These are phyloP conservation scores for Sphagnum tenellum DNA, from an alignment of 225 moss, liverwort and hornwort species.

Conservation along the genomic window DNA sequence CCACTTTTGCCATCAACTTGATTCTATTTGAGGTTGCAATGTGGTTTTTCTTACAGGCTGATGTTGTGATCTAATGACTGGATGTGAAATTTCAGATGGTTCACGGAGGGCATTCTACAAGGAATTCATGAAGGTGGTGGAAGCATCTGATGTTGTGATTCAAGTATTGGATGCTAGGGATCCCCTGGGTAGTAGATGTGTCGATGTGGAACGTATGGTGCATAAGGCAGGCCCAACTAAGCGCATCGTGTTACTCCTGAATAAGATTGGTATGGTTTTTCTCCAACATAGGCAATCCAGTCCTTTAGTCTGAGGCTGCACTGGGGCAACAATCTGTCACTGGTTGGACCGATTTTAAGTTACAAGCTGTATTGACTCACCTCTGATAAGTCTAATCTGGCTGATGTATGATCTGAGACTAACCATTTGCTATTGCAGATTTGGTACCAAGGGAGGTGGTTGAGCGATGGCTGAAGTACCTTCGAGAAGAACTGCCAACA, in stretches of 20 bases:
- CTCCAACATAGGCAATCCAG: no score
- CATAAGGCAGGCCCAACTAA: conserved; percentile 69
- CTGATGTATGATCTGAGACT: no score
- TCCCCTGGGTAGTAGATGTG: conserved; percentile 82
- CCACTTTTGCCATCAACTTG: no score
- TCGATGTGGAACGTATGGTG: conserved; percentile 71
- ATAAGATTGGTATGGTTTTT: conserved; percentile 64
- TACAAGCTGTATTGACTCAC: no score
- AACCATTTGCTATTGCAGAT: conserved; percentile 27
- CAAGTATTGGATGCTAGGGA: conserved; percentile 89
- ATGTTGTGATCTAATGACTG: no score
- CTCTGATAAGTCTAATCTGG: no score
- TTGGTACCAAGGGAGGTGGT: conserved; percentile 78
- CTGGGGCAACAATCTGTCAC: no score
- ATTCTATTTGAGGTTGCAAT: no score
- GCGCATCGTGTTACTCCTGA: conserved; percentile 73
- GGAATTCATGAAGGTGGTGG: conserved; percentile 81
- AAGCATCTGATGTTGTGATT: conserved; percentile 77
- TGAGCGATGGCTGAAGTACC: conserved; percentile 82
- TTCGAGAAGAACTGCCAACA: conserved; percentile 77
- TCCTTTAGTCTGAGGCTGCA: no score
- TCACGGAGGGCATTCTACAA: conserved; percentile 69
- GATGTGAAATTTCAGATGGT: conserved; percentile 34
- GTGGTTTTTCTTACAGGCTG: no score
- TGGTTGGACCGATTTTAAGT: no score